Evolutionary conservation across 805 yeast genomes (phyloP).

Genomic region (Barnettozyma vustinii): DNA sequence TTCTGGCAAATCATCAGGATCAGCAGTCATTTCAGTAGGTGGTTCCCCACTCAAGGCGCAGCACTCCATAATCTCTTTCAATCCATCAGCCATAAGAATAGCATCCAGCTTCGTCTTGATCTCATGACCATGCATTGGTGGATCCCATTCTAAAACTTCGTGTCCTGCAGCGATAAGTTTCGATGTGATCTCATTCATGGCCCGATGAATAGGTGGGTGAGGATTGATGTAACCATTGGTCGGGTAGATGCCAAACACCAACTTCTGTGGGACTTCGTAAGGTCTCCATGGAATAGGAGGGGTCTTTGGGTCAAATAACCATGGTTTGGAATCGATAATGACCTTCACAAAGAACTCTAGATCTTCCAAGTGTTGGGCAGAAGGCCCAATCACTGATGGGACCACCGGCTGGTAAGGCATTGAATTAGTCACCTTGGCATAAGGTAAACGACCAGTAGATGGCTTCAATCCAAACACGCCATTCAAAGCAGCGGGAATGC

Average conservation of each 20-base stretch:
- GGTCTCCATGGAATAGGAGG: conserved; percentile 47
- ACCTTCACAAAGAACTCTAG: conserved; percentile 59
- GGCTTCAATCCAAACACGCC: conserved; percentile 62
- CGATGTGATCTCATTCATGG: conserved; percentile 28
- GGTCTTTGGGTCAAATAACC: conserved; percentile 47
- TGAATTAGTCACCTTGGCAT: conserved; percentile 23
- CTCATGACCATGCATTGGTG: conserved; percentile 27
- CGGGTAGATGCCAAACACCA: conserved; percentile 40
- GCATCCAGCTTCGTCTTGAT: conserved; percentile 22
- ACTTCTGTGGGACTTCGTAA: conserved; percentile 23
- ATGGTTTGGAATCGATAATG: conserved; percentile 48
- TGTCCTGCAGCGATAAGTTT: conserved; percentile 35
- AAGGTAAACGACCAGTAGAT: conserved; percentile 43
- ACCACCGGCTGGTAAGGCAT: conserved; percentile 34
- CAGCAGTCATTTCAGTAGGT: conserved; percentile 24
- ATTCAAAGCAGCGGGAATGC: conserved; percentile 62
- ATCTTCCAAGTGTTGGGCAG: conserved; percentile 58
- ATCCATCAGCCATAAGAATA: conserved; percentile 33
- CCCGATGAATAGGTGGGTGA: conserved; percentile 50
- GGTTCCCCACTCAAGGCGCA: conserved; percentile 26
- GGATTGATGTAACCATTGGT: conserved; percentile 41
- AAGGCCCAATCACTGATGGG: conserved; percentile 62
- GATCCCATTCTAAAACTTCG: conserved; percentile 38
- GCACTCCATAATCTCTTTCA: conserved; percentile 8
- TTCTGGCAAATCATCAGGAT: conserved; percentile 18